Base-by-base conservation (phyloP, 202 grass and related monocot genomes). In the Brachypodium distachyon region DNA sequence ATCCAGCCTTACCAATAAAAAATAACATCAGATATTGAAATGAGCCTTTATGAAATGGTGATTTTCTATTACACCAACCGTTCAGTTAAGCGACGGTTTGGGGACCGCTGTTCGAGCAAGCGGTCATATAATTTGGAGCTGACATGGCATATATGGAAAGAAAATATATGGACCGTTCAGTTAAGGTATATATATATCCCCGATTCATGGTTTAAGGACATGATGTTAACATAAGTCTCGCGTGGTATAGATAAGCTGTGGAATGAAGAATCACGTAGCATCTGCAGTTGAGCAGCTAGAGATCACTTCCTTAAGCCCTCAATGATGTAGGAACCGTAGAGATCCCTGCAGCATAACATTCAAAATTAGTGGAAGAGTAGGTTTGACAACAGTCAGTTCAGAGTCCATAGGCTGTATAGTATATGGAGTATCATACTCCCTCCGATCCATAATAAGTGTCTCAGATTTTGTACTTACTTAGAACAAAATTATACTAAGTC, bases 261-360 rank as follows among this genome's bases (percentile, higher is more conserved):
- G 33, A n/a, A n/a, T n/a, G 52, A 62, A n/a, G 51, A 62, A 79
- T 41, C 13, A 37, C 53, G 70, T 26, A 47, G 52, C 76, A 32
- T 80, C 53, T 47, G 31, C 55, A 61, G 58, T 83, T 37, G 32
- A 47, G 38, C 68, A 62, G 38, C 76, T 64, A 47, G 63, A 59
- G 14, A 39, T 84, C 73, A 98, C 89, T 87, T 88, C 91, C 89
- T 98, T 78, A 98, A 54, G 70, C 87, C 27, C 74, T 98, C 95
- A 12, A 98, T 85, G 64, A 98, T 88, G 65, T 95, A 98, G 0
- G 91, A 76, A 12, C 87, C 95, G 53, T 98, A 98, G 6, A 95
- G 87, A 77, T 98, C 89, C 95, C 91, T 98, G 88, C 50, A 13
- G 11, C 9, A 40, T 40, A 56, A 88, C 9, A 81, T 44, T 55